Conservation (phyloP, 768 basidiomycete species). For the Pleurotus eryngii region DNA sequence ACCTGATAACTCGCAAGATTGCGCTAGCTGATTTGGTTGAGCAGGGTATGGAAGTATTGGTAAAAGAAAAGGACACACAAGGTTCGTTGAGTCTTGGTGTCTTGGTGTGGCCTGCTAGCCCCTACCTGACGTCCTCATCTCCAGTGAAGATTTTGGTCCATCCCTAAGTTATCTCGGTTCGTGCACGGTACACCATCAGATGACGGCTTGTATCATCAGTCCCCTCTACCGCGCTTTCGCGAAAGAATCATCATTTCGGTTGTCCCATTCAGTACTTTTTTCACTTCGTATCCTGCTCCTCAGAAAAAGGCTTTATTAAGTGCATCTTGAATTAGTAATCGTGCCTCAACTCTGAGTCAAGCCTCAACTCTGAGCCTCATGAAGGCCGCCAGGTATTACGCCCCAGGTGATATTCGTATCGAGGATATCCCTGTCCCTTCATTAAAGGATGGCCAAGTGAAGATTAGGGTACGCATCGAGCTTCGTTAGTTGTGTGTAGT, state of each 20-base stretch:
- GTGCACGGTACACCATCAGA: neutral
- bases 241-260: no score
- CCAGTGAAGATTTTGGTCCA: constrained; percentile 37
- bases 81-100: constrained; percentile 21
- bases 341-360: no score
- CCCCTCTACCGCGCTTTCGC: no score
- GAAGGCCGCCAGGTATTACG: constrained; percentile 45
- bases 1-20: constrained; percentile 41
- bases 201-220: no score
- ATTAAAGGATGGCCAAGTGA: constrained; percentile 34
- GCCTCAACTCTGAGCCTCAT: constrained; percentile 22
- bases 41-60: constrained; percentile 36
- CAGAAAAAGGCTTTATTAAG: no score
- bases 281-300: no score
- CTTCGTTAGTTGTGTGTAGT: constrained; percentile 4
- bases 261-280: no score
- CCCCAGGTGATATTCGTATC: constrained; percentile 38
- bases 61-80: constrained; percentile 38
- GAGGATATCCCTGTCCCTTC: constrained; percentile 38
- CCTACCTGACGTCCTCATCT: neutral
- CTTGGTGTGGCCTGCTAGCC: neutral
- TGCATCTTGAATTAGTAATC: no score
- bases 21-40: constrained; percentile 38
- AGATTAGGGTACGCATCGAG: constrained; percentile 34
- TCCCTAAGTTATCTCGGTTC: constrained; percentile 12